Evolutionary conservation across 495 filamentous ascomycete genomes (phyloP), one percentile per base, ranked within the genome.

Genomic region (Clavariopsis aquatica): DNA sequence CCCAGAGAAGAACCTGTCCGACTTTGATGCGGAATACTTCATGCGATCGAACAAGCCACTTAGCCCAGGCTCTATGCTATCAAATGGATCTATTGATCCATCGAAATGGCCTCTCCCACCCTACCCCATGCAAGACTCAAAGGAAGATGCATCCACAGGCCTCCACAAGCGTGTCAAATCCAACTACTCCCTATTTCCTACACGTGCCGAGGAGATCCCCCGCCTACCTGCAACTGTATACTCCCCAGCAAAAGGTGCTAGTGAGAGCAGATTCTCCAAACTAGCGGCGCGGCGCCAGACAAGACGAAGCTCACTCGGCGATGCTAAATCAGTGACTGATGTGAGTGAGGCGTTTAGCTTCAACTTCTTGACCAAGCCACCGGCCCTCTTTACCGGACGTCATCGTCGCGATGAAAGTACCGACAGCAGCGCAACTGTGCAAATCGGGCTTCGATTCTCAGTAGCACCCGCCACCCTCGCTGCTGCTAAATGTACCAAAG

Each of bases 361-460:
- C 51, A 66, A 55, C 38, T 65, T 64, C 46, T 41, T 65, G 8
- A 19, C 53, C n/a, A 57, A 57, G 26, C 66, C 63, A 29, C 56
- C 68, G 3, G 47, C 68, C 0, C 60, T 66, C 43, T 70, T 69
- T 46, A 36, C 53, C 19, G 23, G 29, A 8, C 55, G 51, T 2
- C 58, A 59, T 22, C 43, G 60, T 1, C 70, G 68, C 19, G 53
- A 61, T 10, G 47, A 58, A 8, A 72, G 70, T 49, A 60, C 60
- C 0, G 68, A 60, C 24, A 72, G 70, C 64, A 68, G 68, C 43
- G 70, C 70, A 17, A 72, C 70, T 0, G 70, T 72, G 13, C 70
- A 72, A 29, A 72, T 72, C 31, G 70, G 70, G 6, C 61, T 72
- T 13, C 68, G 70, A 7, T 70, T 72, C 52, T 72, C 70, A 19